Percentiles rank a stretch among this genome's conserved stretches.
phyloP scores from a whole-genome alignment of 192 early-diverging fungal genomes.

The Jimgerdemannia flammicorona region DNA sequence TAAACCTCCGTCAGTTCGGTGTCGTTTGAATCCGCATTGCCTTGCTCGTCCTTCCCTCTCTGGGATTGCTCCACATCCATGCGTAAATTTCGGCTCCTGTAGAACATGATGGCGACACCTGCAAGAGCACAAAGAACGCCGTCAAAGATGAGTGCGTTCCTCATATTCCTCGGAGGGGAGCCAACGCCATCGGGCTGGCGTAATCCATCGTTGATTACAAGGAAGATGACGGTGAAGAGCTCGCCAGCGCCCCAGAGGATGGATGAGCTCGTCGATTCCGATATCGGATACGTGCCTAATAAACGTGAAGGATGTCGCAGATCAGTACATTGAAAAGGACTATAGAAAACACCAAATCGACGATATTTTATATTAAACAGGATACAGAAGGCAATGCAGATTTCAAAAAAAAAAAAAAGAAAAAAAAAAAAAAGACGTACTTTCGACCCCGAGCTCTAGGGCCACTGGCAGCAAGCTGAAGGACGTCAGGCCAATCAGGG shows the following conservation, averaged over 20 bases:
- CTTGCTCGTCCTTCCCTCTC: not conserved
- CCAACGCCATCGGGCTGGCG: constrained; percentile 16
- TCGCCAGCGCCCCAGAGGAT: constrained; percentile 26
- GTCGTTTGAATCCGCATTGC: not conserved
- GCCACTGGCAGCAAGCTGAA: constrained; percentile 27
- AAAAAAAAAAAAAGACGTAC: constrained; percentile 16
- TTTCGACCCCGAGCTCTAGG: constrained; percentile 33
- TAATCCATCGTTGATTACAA: constrained; percentile 19
- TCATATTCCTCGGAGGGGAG: constrained; percentile 18
- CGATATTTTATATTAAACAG: not conserved
- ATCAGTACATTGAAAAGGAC: not conserved
- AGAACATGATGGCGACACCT: constrained; percentile 12
- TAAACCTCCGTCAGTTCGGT: not conserved
- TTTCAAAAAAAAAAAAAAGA: not conserved
- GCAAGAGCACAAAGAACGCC: constrained; percentile 11
- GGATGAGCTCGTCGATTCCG: constrained; percentile 31
- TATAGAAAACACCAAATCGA: not conserved
- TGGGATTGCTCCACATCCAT: constrained; percentile 24
- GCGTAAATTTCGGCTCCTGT: constrained; percentile 24
- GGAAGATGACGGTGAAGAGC: constrained; percentile 21
- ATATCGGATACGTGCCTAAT: constrained; percentile 26
- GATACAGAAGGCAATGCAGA: not conserved
- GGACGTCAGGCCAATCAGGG: constrained; percentile 26
- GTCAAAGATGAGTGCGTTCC: constrained; percentile 17
- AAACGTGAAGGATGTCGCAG: not conserved